A percentile compares a stretch with the other conserved stretches of the same genome.
Conservation (phyloP, 768 basidiomycete species). For the Lentinula edodes region DNA sequence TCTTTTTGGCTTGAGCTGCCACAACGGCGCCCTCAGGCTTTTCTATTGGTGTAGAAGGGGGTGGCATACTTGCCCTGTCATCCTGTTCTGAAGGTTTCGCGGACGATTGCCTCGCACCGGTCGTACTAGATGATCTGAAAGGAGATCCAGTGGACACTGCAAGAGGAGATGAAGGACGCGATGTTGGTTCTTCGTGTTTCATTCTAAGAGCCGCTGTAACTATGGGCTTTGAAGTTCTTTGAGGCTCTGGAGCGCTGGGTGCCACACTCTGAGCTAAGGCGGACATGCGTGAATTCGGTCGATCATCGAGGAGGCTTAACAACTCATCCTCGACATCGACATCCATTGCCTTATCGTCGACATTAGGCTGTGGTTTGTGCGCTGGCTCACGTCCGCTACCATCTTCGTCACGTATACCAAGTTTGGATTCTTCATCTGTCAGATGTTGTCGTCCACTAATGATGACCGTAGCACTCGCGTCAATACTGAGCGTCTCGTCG, state of each 20-base stretch:
- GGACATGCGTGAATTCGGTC: slow-evolving; percentile 15
- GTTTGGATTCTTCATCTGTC: slow-evolving; percentile 9
- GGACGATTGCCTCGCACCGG: not conserved
- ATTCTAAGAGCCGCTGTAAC: not conserved
- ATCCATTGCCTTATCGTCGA: slow-evolving; percentile 35
- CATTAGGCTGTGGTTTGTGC: not conserved
- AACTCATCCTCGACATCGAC: slow-evolving; percentile 65
- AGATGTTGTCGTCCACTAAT: slow-evolving; percentile 6
- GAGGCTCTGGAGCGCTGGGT: not conserved
- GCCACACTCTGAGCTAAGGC: not conserved
- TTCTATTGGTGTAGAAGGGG: slow-evolving; percentile 24
- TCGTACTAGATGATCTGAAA: not conserved
- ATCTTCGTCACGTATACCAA: not conserved
- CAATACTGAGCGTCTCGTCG: slow-evolving; percentile 30
- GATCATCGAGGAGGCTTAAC: slow-evolving; percentile 63
- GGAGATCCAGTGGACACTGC: not conserved
- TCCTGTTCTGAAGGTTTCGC: slow-evolving; percentile 13
- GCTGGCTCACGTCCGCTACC: not conserved
- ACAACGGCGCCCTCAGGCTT: not conserved
- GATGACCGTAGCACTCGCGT: slow-evolving; percentile 7
- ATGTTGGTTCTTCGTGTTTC: slow-evolving; percentile 5
- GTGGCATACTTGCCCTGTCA: slow-evolving; percentile 58
- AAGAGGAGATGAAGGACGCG: not conserved
- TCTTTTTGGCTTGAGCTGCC: slow-evolving; percentile 15
- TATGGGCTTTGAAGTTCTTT: not conserved